These are phyloP conservation scores for Actinidia polygama DNA, from an alignment of 179 eudicot genomes.

Conservation along the genomic window DNA sequence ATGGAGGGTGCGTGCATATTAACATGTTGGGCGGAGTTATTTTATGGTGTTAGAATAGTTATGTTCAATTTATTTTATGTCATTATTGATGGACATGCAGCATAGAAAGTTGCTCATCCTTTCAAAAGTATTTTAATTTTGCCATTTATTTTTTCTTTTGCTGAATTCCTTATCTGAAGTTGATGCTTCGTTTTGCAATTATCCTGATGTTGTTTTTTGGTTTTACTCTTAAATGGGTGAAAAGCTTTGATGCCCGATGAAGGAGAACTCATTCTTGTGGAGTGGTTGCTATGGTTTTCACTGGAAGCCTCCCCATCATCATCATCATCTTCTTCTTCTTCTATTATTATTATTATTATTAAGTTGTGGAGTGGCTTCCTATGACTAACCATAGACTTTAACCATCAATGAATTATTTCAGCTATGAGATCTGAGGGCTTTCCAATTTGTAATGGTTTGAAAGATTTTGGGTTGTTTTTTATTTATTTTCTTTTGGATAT, in stretches of 20 bases:
- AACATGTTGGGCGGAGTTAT: too few relatives aligned
- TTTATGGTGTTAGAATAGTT: too few relatives aligned
- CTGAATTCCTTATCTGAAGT: background rate
- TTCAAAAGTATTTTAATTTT: too few relatives aligned
- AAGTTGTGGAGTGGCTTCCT: slow-evolving; percentile 5
- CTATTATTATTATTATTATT: background rate
- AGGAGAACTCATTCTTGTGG: slow-evolving; percentile 8
- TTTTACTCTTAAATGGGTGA: background rate
- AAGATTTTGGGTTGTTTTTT: too few relatives aligned
- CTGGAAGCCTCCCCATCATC: background rate
- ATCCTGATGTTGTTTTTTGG: background rate
- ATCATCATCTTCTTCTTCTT: too few relatives aligned
- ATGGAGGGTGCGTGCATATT: too few relatives aligned
- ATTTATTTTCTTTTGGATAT: background rate
- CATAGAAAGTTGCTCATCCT: too few relatives aligned
- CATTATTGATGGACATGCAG: too few relatives aligned
- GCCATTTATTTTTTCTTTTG: background rate
- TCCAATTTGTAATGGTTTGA: background rate
- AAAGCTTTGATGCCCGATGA: background rate
- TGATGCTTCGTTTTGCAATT: background rate
- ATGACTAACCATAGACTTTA: background rate
- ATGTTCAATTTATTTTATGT: too few relatives aligned
- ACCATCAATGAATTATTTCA: background rate
- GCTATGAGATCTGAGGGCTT: slow-evolving; percentile 14
- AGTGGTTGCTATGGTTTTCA: slow-evolving; percentile 10